Percentiles rank a stretch among this genome's conserved stretches.
Evolutionary conservation across 495 filamentous ascomycete genomes (phyloP).

Genomic region (Trichocladium uniseriatum): DNA sequence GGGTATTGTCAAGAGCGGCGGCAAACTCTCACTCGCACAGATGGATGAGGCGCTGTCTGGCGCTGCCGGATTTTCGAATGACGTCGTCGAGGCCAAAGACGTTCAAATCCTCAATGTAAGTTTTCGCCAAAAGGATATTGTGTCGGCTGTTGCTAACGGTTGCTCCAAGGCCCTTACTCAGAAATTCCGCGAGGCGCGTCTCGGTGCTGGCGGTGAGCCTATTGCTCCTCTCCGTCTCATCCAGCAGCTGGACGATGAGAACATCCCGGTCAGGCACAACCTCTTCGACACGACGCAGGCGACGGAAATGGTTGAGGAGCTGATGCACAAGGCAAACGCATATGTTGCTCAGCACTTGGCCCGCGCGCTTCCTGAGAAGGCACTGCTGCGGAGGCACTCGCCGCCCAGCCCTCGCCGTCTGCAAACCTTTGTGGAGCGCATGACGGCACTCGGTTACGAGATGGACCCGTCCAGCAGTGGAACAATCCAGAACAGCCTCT

Average conservation of each 20-base stretch:
- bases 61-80: slow-evolving; percentile 46
- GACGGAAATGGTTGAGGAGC: slow-evolving; percentile 89
- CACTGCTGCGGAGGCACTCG: slow-evolving; percentile 78
- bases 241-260: slow-evolving; percentile 95
- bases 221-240: slow-evolving; percentile 81
- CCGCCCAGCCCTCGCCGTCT: slow-evolving; percentile 80
- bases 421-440: slow-evolving; percentile 82
- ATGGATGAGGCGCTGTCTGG: slow-evolving; percentile 70
- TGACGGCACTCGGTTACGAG: slow-evolving; percentile 81
- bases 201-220: slow-evolving; percentile 64
- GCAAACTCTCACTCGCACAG: slow-evolving; percentile 72
- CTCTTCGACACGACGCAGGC: slow-evolving; percentile 85
- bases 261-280: slow-evolving; percentile 90
- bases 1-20: slow-evolving; percentile 81
- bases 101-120: slow-evolving; percentile 69
- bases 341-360: slow-evolving; percentile 80
- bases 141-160: slow-evolving; percentile 21
- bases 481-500: slow-evolving; percentile 82
- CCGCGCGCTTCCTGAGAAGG: slow-evolving; percentile 77
- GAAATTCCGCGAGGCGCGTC: slow-evolving; percentile 80
- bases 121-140: background rate
- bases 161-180: slow-evolving; percentile 54
- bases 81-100: slow-evolving; percentile 55
- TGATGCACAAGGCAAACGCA: slow-evolving; percentile 81
- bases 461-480: slow-evolving; percentile 87